phyloP scores from a whole-genome alignment of 768 basidiomycete genomes.

The Macrocybe gigantea region DNA sequence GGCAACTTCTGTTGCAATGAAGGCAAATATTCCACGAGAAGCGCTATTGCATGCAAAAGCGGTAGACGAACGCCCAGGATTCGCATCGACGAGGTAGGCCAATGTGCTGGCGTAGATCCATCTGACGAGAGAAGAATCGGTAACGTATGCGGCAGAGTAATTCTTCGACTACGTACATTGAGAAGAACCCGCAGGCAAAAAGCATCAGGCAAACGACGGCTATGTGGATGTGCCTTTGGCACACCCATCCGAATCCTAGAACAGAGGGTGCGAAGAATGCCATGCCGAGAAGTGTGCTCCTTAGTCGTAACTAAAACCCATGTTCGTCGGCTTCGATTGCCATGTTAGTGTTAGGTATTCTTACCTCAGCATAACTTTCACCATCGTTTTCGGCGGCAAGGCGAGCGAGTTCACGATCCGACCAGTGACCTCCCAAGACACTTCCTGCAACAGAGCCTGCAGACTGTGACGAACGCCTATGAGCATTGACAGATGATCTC shows the following conservation, averaged over 20 bases:
- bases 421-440: conserved; percentile 39
- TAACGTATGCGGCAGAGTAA: background rate
- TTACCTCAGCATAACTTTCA: conserved; percentile 58
- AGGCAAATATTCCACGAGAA: conserved; percentile 66
- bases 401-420: conserved; percentile 31
- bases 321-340: background rate
- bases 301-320: conserved; percentile 57
- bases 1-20: conserved; percentile 65
- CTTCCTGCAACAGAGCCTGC: conserved; percentile 35
- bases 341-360: conserved; percentile 3
- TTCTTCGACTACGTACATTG: conserved; percentile 46
- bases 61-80: conserved; percentile 70
- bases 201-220: conserved; percentile 66
- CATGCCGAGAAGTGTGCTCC: conserved; percentile 55
- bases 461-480: background rate
- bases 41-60: conserved; percentile 74
- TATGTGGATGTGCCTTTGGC: conserved; percentile 54
- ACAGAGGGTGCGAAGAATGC: conserved; percentile 54
- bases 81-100: conserved; percentile 85
- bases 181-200: conserved; percentile 68
- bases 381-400: conserved; percentile 34
- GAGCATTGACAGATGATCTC: background rate
- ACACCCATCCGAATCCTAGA: conserved; percentile 73
- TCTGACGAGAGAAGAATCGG: conserved; percentile 31
- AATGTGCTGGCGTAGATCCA: conserved; percentile 65